Conservation (phyloP, 495 filamentous ascomycete genomes). For the Xylaria nigripes region DNA sequence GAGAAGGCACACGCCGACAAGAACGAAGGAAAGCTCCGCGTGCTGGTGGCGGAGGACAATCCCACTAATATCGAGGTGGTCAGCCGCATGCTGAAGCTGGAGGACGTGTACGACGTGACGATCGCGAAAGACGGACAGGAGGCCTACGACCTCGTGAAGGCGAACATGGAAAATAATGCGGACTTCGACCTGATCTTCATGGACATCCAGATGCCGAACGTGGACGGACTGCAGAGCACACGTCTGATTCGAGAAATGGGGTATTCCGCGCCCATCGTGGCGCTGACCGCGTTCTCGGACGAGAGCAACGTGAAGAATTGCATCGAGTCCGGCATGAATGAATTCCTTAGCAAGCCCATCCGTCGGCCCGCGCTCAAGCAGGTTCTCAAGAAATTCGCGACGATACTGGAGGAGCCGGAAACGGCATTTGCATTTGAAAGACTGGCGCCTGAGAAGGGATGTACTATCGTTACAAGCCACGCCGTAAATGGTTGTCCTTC, state of each 20-base stretch:
- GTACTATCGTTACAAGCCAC: neutral
- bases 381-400: constrained; percentile 61
- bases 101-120: constrained; percentile 59
- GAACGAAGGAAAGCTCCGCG: constrained; percentile 57
- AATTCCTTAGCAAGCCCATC: constrained; percentile 74
- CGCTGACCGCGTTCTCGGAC: constrained; percentile 82
- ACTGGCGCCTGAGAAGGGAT: constrained; percentile 23
- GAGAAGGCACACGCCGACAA: constrained; percentile 47
- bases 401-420: constrained; percentile 48
- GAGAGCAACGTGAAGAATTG: constrained; percentile 83
- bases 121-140: constrained; percentile 85
- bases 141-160: constrained; percentile 76
- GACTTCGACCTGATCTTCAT: constrained; percentile 85
- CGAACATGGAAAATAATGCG: constrained; percentile 61
- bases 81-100: constrained; percentile 47
- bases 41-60: constrained; percentile 93
- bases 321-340: constrained; percentile 67
- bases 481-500: constrained; percentile 7
- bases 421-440: constrained; percentile 26
- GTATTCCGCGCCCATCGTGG: constrained; percentile 83
- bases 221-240: constrained; percentile 82
- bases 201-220: constrained; percentile 93
- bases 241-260: constrained; percentile 81
- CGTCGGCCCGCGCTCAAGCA: constrained; percentile 73
- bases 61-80: constrained; percentile 93